Conservation (phyloP, 352 stramenopile species). For the Plasmopara halstedii region DNA sequence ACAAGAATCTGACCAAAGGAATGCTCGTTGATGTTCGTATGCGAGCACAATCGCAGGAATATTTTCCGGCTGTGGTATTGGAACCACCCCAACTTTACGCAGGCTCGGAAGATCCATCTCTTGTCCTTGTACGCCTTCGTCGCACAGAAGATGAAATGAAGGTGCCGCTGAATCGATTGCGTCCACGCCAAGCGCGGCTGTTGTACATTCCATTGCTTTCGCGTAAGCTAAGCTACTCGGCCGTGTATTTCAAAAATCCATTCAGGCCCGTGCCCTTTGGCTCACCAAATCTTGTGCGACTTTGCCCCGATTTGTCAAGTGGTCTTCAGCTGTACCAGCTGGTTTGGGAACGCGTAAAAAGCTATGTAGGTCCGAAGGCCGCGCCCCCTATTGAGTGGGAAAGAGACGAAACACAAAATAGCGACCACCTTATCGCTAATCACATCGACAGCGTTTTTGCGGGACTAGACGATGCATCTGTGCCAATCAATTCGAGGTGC, state of each 20-base stretch:
- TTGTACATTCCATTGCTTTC: slow-evolving; percentile 77
- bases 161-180: slow-evolving; percentile 55
- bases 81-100: slow-evolving; percentile 23
- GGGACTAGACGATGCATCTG: slow-evolving; percentile 30
- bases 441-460: slow-evolving; percentile 80
- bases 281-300: slow-evolving; percentile 76
- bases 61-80: slow-evolving; percentile 55
- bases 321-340: slow-evolving; percentile 75
- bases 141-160: slow-evolving; percentile 69
- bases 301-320: slow-evolving; percentile 77
- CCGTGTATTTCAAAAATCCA: slow-evolving; percentile 86
- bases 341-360: slow-evolving; percentile 75
- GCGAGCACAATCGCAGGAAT: slow-evolving; percentile 64
- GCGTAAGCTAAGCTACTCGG: slow-evolving; percentile 82
- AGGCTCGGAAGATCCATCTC: slow-evolving; percentile 35
- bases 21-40: slow-evolving; percentile 65
- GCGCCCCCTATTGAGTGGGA: slow-evolving; percentile 35
- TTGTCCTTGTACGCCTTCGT: slow-evolving; percentile 56
- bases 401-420: slow-evolving; percentile 18
- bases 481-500: slow-evolving; percentile 36
- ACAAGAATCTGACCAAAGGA: slow-evolving; percentile 49
- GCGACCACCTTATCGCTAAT: slow-evolving; percentile 38
- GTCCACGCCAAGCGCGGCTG: slow-evolving; percentile 58
- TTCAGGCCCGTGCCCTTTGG: slow-evolving; percentile 82
- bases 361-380: slow-evolving; percentile 49